These are phyloP conservation scores for Fusarium succisae DNA, from an alignment of 2,329 filamentous ascomycete species.

Conservation along the genomic window DNA sequence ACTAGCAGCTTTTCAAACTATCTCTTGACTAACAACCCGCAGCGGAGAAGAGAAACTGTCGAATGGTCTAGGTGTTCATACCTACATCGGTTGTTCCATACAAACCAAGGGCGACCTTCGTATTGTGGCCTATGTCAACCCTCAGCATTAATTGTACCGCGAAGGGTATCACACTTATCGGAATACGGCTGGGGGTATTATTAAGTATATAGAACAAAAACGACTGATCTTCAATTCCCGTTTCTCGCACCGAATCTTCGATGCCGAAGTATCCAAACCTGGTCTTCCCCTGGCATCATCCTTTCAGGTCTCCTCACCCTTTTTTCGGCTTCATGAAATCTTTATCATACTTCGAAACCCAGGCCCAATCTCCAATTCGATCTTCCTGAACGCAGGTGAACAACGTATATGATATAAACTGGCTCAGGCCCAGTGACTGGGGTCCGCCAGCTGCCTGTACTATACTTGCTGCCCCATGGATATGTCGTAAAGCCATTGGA, in stretches of 20 bases:
- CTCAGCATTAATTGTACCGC: neutral
- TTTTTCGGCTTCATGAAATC: neutral
- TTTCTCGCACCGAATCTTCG: too few relatives aligned
- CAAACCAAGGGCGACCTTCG: neutral
- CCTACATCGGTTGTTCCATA: constrained; percentile 1
- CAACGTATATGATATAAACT: neutral
- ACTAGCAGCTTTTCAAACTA: too few relatives aligned
- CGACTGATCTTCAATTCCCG: too few relatives aligned
- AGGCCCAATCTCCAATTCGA: neutral
- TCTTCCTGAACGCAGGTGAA: neutral
- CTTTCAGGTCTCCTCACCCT: neutral
- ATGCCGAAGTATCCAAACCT: too few relatives aligned
- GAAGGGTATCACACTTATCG: fast-evolving
- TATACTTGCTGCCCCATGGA: neutral
- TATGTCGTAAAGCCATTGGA: neutral
- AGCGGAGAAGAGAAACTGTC: neutral
- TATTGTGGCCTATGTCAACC: constrained; percentile 7
- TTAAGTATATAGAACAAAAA: too few relatives aligned
- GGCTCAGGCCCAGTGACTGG: neutral
- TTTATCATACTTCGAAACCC: neutral
- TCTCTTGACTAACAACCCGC: neutral
- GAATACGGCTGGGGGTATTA: neutral
- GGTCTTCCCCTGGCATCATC: too few relatives aligned
- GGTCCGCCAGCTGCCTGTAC: neutral
- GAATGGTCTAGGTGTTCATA: neutral